Percentiles rank a stretch among this genome's conserved stretches.
Conservation (phyloP, 495 filamentous ascomycete species). For the Neurospora discreta region DNA sequence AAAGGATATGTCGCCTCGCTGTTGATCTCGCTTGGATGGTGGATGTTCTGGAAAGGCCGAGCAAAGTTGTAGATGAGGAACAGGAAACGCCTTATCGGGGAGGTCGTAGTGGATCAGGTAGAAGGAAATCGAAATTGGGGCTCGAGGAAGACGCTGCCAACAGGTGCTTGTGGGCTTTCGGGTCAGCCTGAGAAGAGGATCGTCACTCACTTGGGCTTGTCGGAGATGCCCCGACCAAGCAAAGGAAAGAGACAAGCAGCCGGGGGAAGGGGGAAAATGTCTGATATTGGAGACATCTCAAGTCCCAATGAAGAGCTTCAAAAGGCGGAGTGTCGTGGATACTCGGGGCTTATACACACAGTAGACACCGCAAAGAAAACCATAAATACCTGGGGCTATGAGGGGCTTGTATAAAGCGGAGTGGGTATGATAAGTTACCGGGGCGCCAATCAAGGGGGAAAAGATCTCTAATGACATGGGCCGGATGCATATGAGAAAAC, state of each 20-base stretch:
- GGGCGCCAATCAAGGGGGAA: conserved; percentile 14
- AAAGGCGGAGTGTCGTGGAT: not conserved
- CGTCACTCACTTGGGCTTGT: not conserved
- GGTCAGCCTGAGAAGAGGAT: not conserved
- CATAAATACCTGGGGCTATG: not conserved
- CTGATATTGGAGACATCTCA: not conserved
- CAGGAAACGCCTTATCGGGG: not conserved
- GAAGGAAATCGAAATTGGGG: not conserved
- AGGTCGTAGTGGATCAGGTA: not conserved
- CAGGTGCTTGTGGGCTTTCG: not conserved
- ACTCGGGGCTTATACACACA: not conserved
- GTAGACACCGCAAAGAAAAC: not conserved
- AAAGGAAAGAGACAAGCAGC: not conserved
- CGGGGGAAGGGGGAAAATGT: not conserved
- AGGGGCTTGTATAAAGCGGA: conserved; percentile 15
- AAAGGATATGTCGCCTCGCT: not conserved
- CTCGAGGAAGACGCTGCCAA: not conserved
- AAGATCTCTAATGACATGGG: conserved; percentile 9
- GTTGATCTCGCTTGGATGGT: not conserved
- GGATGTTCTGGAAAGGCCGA: not conserved
- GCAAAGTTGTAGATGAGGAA: not conserved
- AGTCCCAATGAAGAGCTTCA: not conserved
- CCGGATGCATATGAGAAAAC: conserved; percentile 15
- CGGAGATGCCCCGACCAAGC: not conserved
- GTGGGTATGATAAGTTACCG: not conserved